phyloP scores from a whole-genome alignment of 1,284 basidiomycete species.

The Lignosus rhinocerotis region DNA sequence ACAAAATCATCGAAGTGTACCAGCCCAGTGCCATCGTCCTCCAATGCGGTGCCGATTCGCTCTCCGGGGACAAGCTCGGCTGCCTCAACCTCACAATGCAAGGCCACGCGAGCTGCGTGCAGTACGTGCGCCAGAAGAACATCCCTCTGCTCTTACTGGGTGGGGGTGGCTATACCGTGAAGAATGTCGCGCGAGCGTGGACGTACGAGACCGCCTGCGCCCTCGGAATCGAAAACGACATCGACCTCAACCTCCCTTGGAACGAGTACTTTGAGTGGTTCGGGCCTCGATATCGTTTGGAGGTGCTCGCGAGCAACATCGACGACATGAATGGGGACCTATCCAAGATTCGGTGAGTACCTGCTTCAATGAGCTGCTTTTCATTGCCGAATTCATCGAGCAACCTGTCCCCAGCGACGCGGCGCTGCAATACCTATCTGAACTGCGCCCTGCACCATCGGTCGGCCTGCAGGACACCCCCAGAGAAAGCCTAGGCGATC shows the following conservation, averaged over 20 bases:
- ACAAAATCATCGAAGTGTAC: slow-evolving; percentile 89
- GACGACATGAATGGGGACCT: slow-evolving; percentile 89
- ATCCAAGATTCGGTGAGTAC: slow-evolving; percentile 75
- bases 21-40: slow-evolving; percentile 89
- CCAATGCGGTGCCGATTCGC: slow-evolving; percentile 95
- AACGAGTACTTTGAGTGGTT: slow-evolving; percentile 99
- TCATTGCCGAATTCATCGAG: not conserved
- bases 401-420: slow-evolving; percentile 51
- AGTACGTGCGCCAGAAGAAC: slow-evolving; percentile 83
- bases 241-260: slow-evolving; percentile 87
- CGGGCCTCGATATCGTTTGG: slow-evolving; percentile 92
- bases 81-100: slow-evolving; percentile 97
- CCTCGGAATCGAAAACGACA: slow-evolving; percentile 77
- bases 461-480: slow-evolving; percentile 89
- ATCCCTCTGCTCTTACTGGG: slow-evolving; percentile 91
- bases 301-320: slow-evolving; percentile 92
- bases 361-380: too few species aligned
- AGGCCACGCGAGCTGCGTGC: slow-evolving; percentile 91
- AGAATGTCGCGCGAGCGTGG: slow-evolving; percentile 96
- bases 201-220: slow-evolving; percentile 96
- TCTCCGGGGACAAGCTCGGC: slow-evolving; percentile 94
- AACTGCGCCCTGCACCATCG: slow-evolving; percentile 82
- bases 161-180: slow-evolving; percentile 95
- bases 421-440: slow-evolving; percentile 79
- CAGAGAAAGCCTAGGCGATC: slow-evolving; percentile 62